Evolutionary conservation across 2,329 filamentous ascomycete genomes (phyloP).

Genomic region (Pseudogymnoascus sp.): DNA sequence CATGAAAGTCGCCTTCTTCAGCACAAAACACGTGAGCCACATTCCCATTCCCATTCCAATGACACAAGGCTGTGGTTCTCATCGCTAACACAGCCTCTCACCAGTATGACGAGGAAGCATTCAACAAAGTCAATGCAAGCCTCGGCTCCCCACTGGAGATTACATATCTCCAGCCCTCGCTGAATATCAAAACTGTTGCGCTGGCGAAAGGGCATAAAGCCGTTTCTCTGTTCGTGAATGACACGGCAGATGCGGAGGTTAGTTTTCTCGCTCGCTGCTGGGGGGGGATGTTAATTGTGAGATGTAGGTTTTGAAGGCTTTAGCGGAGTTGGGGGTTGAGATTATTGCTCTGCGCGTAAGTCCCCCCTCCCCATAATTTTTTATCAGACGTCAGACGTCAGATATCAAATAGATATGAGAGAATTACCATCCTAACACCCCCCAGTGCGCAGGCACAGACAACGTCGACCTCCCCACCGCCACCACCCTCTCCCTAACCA

Average conservation of each 20-base stretch:
- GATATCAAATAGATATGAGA: background rate
- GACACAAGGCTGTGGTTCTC: background rate
- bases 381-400: background rate
- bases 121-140: background rate
- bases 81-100: background rate
- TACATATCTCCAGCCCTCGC: background rate
- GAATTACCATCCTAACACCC: slow-evolving; percentile 14
- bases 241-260: slow-evolving; percentile 44
- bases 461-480: slow-evolving; percentile 55
- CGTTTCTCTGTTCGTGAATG: slow-evolving; percentile 63
- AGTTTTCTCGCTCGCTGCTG: background rate
- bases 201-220: slow-evolving; percentile 46
- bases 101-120: background rate
- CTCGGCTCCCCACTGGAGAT: background rate
- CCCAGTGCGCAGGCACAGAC: slow-evolving; percentile 63
- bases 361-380: background rate
- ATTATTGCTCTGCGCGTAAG: background rate
- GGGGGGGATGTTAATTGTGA: background rate
- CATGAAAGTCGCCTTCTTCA: slow-evolving; percentile 3
- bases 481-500: slow-evolving; percentile 46
- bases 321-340: background rate
- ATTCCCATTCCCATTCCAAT: background rate
- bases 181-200: slow-evolving; percentile 37
- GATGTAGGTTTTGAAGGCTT: background rate
- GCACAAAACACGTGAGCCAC: background rate